Conservation (phyloP, 768 basidiomycete species). For the Lyophyllum decastes region DNA sequence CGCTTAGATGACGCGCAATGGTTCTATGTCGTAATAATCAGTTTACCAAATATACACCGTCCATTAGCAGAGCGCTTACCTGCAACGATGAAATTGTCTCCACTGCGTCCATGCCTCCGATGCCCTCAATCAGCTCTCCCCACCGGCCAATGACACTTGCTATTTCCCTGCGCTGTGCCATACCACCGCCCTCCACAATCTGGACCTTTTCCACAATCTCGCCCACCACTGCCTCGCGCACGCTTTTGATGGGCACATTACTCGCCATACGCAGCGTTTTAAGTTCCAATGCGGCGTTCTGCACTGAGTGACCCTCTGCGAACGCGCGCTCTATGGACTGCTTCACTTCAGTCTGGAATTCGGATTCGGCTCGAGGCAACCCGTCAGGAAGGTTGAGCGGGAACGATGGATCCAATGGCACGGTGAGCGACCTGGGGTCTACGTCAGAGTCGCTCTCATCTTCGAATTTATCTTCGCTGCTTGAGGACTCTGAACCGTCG, state of each 20-base stretch:
- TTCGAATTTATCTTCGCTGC: constrained; percentile 45
- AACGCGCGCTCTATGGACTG: constrained; percentile 92
- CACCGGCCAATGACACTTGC: constrained; percentile 67
- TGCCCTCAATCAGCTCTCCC: constrained; percentile 79
- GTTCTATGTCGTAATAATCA: constrained; percentile 35
- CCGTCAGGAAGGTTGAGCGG: constrained; percentile 39
- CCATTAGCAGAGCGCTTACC: constrained; percentile 36
- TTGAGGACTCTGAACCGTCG: constrained; percentile 57
- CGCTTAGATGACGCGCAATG: constrained; percentile 68
- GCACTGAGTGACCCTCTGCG: constrained; percentile 86
- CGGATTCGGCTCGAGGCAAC: constrained; percentile 52
- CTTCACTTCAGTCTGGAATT: constrained; percentile 77
- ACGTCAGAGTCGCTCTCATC: constrained; percentile 39
- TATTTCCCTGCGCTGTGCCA: constrained; percentile 66
- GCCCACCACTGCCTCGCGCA: constrained; percentile 86
- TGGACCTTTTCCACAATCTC: constrained; percentile 76
- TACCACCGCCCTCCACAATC: constrained; percentile 56
- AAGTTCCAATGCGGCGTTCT: constrained; percentile 91
- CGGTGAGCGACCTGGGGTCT: constrained; percentile 37
- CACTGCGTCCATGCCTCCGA: constrained; percentile 82
- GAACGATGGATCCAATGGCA: constrained; percentile 52
- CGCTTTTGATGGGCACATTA: constrained; percentile 85
- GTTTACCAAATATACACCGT: not conserved
- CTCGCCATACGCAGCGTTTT: constrained; percentile 97
- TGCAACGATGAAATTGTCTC: constrained; percentile 82